Evolutionary conservation across 2,329 filamentous ascomycete species (phyloP).

Genomic region (Colletotrichum tabaci): DNA sequence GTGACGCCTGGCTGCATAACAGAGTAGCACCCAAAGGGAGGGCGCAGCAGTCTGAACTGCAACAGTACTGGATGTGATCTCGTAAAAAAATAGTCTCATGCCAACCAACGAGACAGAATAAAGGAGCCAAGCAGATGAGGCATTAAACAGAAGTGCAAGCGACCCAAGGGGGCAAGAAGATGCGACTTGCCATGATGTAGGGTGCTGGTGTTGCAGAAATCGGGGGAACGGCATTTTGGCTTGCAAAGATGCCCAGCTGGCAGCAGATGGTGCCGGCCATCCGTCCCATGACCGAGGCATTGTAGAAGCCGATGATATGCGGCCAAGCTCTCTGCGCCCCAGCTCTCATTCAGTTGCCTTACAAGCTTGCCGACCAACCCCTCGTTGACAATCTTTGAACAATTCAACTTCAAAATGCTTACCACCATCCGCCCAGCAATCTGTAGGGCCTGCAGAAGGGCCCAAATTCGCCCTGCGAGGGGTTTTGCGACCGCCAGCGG

Average conservation of each 20-base stretch:
- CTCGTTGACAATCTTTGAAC: slow-evolving; percentile 10
- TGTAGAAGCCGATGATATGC: slow-evolving; percentile 41
- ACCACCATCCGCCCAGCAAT: slow-evolving; percentile 54
- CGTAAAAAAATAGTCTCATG: neutral
- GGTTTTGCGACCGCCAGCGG: slow-evolving; percentile 58
- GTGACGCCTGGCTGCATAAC: slow-evolving; percentile 12
- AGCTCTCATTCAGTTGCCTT: slow-evolving; percentile 20
- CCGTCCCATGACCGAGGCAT: slow-evolving; percentile 4
- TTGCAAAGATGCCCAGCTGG: neutral
- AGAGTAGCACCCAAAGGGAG: neutral
- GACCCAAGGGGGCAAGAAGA: too few species aligned
- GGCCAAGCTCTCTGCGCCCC: slow-evolving; percentile 30
- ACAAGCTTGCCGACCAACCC: slow-evolving; percentile 23
- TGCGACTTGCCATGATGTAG: neutral
- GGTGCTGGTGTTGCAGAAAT: neutral
- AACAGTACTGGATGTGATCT: neutral
- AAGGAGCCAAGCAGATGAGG: too few species aligned
- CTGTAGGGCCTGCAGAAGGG: slow-evolving; percentile 57
- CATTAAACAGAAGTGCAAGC: neutral
- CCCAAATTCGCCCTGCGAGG: slow-evolving; percentile 51
- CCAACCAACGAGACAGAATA: neutral
- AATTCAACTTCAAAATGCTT: slow-evolving; percentile 49
- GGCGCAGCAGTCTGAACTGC: neutral
- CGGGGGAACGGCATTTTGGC: neutral
- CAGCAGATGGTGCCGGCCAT: neutral